Evolutionary conservation across 2,329 filamentous ascomycete genomes (phyloP).

Genomic region (Emericellopsis atlantica): DNA sequence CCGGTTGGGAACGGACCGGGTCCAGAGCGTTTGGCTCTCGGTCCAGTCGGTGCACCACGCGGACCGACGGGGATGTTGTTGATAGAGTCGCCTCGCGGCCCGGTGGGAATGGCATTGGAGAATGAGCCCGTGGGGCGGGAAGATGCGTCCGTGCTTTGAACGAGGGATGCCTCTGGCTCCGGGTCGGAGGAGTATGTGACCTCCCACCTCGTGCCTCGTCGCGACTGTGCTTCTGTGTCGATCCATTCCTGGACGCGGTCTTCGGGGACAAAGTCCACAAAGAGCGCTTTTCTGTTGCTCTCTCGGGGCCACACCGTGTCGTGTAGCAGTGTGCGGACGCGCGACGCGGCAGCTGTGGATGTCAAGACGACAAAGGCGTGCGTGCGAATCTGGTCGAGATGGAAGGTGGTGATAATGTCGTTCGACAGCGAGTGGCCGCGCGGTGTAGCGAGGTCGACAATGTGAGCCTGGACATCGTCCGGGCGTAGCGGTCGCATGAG

Average conservation of each 20-base stretch:
- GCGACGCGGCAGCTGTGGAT: conserved; percentile 56
- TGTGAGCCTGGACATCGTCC: conserved; percentile 51
- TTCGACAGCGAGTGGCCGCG: conserved; percentile 36
- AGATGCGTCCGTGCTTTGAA: conserved; percentile 5
- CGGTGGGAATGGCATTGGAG: conserved; percentile 2
- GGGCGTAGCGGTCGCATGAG: conserved; percentile 78
- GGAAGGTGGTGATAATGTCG: conserved; percentile 51
- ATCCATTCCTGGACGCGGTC: conserved; percentile 66
- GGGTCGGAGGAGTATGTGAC: conserved; percentile 52
- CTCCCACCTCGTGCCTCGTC: conserved; percentile 49
- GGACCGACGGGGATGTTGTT: conserved; percentile 25
- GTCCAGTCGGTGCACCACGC: conserved; percentile 20
- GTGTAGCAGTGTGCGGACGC: conserved; percentile 67
- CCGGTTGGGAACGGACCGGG: conserved; percentile 11
- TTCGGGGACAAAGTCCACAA: conserved; percentile 80
- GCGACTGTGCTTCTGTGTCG: conserved; percentile 42
- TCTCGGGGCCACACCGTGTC: conserved; percentile 78
- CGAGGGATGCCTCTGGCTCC: conserved; percentile 42
- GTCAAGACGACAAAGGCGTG: conserved; percentile 74
- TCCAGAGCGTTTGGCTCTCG: conserved; percentile 22
- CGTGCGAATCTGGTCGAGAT: conserved; percentile 74
- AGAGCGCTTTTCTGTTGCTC: conserved; percentile 68
- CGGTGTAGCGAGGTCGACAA: conserved; percentile 55
- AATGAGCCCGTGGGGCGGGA: background rate
- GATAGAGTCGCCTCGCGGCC: conserved; percentile 8